Conservation (phyloP, 2,329 filamentous ascomycete genomes). For the Rhytidhysteron rufulum region DNA sequence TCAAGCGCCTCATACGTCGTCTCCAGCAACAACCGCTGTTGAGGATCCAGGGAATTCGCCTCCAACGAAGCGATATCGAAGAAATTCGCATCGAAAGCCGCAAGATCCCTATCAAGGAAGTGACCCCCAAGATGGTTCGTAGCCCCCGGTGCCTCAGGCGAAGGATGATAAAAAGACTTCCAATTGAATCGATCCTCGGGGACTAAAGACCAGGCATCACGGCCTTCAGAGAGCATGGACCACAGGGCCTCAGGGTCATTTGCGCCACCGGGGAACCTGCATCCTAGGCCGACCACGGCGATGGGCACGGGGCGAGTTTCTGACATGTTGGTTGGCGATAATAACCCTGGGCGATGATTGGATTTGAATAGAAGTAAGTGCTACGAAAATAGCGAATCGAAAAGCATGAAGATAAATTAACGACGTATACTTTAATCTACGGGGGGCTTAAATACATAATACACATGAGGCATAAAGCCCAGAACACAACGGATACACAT, state of each 20-base stretch:
- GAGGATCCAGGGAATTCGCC: conserved; percentile 12
- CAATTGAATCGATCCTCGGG: conserved; percentile 26
- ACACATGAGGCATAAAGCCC: too few species aligned
- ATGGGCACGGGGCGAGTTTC: too few species aligned
- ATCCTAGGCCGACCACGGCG: neutral
- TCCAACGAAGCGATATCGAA: conserved; percentile 18
- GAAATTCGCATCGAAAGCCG: conserved; percentile 12
- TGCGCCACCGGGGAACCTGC: neutral
- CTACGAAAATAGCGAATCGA: too few species aligned
- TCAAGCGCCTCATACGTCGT: conserved; percentile 16
- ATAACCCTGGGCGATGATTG: too few species aligned
- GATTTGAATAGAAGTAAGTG: too few species aligned
- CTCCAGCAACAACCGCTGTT: conserved; percentile 10
- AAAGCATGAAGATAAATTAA: too few species aligned
- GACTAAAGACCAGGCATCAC: conserved; percentile 12
- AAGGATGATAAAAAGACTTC: conserved; percentile 9
- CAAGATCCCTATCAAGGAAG: conserved; percentile 10
- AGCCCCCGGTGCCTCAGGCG: conserved; percentile 3
- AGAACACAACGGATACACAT: too few species aligned
- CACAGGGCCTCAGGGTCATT: neutral
- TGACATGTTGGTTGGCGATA: too few species aligned
- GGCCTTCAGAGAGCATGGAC: conserved; percentile 1
- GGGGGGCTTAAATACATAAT: too few species aligned
- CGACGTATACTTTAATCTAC: too few species aligned
- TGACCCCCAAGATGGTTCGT: conserved; percentile 7